Percentiles rank a stretch among this genome's conserved stretches.
Conservation (phyloP, 2,329 filamentous ascomycete genomes). For the Ilyonectria destructans region DNA sequence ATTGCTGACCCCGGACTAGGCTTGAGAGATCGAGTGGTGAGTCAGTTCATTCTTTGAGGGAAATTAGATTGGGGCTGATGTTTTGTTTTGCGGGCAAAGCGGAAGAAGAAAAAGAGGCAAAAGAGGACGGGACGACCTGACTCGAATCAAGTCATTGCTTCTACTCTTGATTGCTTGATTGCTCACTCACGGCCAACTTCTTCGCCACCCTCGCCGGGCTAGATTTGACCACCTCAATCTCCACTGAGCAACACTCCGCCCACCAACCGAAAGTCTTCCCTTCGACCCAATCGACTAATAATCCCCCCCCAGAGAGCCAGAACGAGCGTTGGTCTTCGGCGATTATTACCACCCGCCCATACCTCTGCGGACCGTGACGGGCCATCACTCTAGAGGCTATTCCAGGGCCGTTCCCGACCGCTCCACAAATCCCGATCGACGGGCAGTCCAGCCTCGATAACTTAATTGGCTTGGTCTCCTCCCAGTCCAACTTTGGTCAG, state of each 20-base stretch:
- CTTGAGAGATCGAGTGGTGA: not conserved
- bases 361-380: not conserved
- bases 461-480: not conserved
- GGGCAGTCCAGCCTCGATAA: not conserved
- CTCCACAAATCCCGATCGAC: not conserved
- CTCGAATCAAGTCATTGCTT: not conserved
- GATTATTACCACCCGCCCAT: not conserved
- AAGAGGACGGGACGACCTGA: not conserved
- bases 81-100: not conserved
- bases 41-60: not conserved
- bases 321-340: not conserved
- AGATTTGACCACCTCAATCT: constrained; percentile 1
- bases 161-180: not conserved
- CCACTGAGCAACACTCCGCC: not conserved
- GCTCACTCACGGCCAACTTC: not conserved
- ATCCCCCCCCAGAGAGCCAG: not conserved
- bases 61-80: not conserved
- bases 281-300: constrained; percentile 5
- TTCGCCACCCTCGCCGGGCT: not conserved
- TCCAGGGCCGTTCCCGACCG: not conserved
- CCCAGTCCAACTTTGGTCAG: not conserved
- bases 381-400: not conserved
- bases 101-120: not conserved
- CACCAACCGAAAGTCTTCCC: constrained; percentile 11
- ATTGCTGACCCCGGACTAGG: not conserved